These are phyloP conservation scores for Benincasa hispida DNA, from an alignment of 306 rosid species.

Conservation along the genomic window DNA sequence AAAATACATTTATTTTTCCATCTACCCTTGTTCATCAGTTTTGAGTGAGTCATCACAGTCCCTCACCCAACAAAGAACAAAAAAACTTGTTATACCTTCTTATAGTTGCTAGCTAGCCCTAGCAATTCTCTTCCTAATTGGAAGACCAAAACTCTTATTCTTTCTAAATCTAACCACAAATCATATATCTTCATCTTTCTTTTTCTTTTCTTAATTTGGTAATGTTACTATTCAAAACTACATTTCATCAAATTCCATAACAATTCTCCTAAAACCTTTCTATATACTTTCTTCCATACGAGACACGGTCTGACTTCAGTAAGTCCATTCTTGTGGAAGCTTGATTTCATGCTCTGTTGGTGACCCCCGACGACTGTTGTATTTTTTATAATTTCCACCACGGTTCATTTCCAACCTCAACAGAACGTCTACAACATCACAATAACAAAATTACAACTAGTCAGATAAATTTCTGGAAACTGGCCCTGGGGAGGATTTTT, in stretches of 20 bases:
- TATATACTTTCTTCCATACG: neutral
- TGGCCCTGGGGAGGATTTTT: neutral
- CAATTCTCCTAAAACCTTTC: neutral
- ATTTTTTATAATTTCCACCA: neutral
- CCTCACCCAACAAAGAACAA: constrained; percentile 1
- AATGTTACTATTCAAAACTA: neutral
- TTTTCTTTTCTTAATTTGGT: neutral
- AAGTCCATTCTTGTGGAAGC: constrained; percentile 2
- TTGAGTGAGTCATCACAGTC: neutral
- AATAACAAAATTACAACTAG: neutral
- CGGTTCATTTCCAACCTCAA: neutral
- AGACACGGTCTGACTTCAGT: neutral
- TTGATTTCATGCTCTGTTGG: neutral
- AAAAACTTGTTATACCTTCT: neutral
- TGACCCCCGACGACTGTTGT: neutral
- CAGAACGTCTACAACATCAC: neutral
- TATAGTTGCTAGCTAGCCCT: neutral
- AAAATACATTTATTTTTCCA: neutral
- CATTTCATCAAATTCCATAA: neutral
- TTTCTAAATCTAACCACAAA: neutral
- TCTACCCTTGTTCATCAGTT: neutral
- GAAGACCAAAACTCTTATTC: neutral
- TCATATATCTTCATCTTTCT: neutral
- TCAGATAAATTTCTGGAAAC: neutral
- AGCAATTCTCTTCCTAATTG: neutral